Base-by-base conservation (phyloP, 371 early-diverging fungal species). In the Mucor mucedo region DNA sequence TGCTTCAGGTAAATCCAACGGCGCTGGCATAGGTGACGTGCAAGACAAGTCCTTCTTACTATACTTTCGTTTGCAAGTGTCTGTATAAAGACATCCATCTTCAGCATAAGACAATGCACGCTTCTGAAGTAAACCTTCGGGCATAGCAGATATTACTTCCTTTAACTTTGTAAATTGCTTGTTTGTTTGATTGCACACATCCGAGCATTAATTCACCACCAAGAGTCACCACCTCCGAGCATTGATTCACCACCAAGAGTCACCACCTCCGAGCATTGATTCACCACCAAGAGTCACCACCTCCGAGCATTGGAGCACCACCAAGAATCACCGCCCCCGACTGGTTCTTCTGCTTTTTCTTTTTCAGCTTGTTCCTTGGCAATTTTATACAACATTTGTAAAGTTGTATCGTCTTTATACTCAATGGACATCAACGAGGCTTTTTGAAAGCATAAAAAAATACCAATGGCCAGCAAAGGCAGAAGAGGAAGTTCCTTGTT, bases 311-410 rank as follows among this genome's bases (percentile, higher is more conserved):
- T n/a, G n/a, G n/a, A n/a, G n/a, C n/a, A n/a, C n/a, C n/a, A n/a
- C n/a, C n/a, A n/a, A n/a, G n/a, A n/a, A n/a, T n/a, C n/a, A n/a
- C n/a, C n/a, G n/a, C n/a, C n/a, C n/a, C n/a, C n/a, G n/a, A n/a
- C 21, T 27, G 60, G 60, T 49, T 41, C 39, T 49, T 38, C 52
- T 50, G 29, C 9, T 21, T 48, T 58, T 49, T 58, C 39, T 35
- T 58, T 39, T 49, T 35, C 49, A 40, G 39, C 50, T 13, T 59
- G 50, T 41, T 59, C 50, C 44, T 65, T 60, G 38, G 58, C 69
- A 62, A 69, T 69, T 48, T 35, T 14, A 45, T 69, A 69, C 21
- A 69, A 49, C 40, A 33, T 45, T 45, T 52, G 58, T 53, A 64
- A 50, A 16, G 65, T 69, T 65, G 39, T 14, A 40, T 69, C 65